Evolutionary conservation across 768 basidiomycete species (phyloP).

Genomic region (Infundibulicybe gibba): DNA sequence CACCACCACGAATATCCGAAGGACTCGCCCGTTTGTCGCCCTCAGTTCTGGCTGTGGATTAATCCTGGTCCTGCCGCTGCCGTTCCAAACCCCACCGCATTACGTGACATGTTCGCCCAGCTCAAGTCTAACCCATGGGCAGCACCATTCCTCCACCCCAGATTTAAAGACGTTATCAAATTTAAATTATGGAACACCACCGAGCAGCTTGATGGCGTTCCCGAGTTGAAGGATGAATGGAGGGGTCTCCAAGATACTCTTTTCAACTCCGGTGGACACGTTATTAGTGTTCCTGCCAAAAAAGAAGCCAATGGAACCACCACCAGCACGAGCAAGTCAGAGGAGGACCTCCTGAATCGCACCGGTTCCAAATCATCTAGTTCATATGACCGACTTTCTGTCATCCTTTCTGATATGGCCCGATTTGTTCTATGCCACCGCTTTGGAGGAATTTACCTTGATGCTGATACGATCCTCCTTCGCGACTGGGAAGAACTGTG

Average conservation of each 20-base stretch:
- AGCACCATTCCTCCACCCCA: conserved; percentile 83
- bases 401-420: conserved; percentile 94
- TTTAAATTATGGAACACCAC: conserved; percentile 98
- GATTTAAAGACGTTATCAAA: conserved; percentile 84
- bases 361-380: conserved; percentile 85
- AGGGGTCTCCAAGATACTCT: conserved; percentile 62
- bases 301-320: conserved; percentile 26
- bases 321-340: conserved; percentile 38
- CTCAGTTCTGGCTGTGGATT: conserved; percentile 96
- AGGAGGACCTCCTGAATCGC: conserved; percentile 62
- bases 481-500: conserved; percentile 97
- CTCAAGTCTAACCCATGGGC: conserved; percentile 86
- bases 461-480: conserved; percentile 89
- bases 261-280: conserved; percentile 85
- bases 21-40: conserved; percentile 62
- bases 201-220: conserved; percentile 84
- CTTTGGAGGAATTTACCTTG: conserved; percentile 92
- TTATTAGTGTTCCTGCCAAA: conserved; percentile 54
- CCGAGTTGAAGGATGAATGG: conserved; percentile 90
- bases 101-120: conserved; percentile 78
- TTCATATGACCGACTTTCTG: conserved; percentile 87
- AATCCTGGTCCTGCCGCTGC: conserved; percentile 90
- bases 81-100: conserved; percentile 74
- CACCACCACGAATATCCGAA: conserved; percentile 44
- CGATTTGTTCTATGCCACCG: conserved; percentile 94